phyloP scores from a whole-genome alignment of 2,329 filamentous ascomycete species.

The Xylariaceae sp. region DNA sequence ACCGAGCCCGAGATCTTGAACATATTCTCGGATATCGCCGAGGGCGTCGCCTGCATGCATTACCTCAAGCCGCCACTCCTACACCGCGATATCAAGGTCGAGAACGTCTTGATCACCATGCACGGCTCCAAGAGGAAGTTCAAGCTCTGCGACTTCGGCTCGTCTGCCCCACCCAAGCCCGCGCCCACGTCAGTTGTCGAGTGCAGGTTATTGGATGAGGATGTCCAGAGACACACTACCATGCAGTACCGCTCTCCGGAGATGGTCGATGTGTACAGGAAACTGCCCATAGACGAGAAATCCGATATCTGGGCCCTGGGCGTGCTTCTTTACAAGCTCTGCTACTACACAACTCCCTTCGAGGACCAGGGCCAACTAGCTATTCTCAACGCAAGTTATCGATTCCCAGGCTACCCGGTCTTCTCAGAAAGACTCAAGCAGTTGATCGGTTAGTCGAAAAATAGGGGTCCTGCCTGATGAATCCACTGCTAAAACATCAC shows the following conservation, averaged over 20 bases:
- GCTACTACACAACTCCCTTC: slow-evolving; percentile 98
- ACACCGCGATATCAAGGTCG: slow-evolving; percentile 93
- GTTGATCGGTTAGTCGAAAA: slow-evolving; percentile 68
- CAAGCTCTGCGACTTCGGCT: slow-evolving; percentile 98
- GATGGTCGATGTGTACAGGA: slow-evolving; percentile 97
- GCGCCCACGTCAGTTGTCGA: slow-evolving; percentile 84
- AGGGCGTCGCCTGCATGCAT: slow-evolving; percentile 98
- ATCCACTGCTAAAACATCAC: slow-evolving; percentile 14
- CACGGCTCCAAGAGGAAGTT: slow-evolving; percentile 67
- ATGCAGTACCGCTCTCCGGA: slow-evolving; percentile 96
- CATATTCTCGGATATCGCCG: slow-evolving; percentile 93
- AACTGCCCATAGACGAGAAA: slow-evolving; percentile 96
- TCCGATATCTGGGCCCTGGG: slow-evolving; percentile 97
- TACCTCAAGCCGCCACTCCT: slow-evolving; percentile 91
- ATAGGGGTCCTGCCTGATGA: too few relatives aligned
- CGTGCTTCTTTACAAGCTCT: slow-evolving; percentile 93
- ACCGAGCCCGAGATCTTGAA: slow-evolving; percentile 96
- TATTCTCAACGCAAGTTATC: slow-evolving; percentile 92
- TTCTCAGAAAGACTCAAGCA: slow-evolving; percentile 90
- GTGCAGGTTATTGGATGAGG: slow-evolving; percentile 89
- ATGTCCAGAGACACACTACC: slow-evolving; percentile 94
- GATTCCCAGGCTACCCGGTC: slow-evolving; percentile 79
- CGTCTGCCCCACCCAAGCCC: slow-evolving; percentile 75
- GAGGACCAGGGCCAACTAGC: slow-evolving; percentile 97
- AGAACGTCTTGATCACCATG: slow-evolving; percentile 87